These are phyloP conservation scores for Boehmeria nivea DNA, from an alignment of 306 rosid species.

Conservation along the genomic window DNA sequence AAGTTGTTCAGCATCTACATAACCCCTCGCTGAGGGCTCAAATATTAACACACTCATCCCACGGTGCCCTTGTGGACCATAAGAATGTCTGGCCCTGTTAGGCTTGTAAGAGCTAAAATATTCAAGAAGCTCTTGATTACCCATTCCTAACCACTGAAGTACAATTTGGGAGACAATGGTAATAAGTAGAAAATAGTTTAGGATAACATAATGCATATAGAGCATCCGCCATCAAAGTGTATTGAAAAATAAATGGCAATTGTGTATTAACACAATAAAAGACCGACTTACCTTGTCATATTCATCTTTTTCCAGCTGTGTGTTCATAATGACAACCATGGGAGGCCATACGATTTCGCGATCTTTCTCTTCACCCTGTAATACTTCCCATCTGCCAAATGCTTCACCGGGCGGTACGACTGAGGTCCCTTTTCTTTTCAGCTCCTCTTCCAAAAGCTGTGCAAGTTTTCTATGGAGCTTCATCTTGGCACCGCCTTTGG, in stretches of 20 bases:
- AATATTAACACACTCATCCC: slow-evolving; percentile 79
- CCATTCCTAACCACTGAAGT: slow-evolving; percentile 49
- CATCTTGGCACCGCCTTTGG: slow-evolving; percentile 71
- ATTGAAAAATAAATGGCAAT: background rate
- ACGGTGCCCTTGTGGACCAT: slow-evolving; percentile 90
- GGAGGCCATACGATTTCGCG: slow-evolving; percentile 92
- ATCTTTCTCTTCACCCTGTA: slow-evolving; percentile 56
- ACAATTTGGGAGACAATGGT: background rate
- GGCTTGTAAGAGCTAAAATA: slow-evolving; percentile 55
- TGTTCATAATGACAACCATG: slow-evolving; percentile 66
- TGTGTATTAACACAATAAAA: background rate
- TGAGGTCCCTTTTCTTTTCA: slow-evolving; percentile 60
- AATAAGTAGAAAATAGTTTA: background rate
- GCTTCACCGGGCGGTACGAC: slow-evolving; percentile 62
- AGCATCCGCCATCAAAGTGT: background rate
- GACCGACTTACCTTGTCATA: slow-evolving; percentile 49
- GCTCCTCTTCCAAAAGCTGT: slow-evolving; percentile 67
- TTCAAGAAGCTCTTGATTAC: slow-evolving; percentile 74
- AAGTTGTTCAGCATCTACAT: slow-evolving; percentile 74
- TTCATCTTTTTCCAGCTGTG: slow-evolving; percentile 64
- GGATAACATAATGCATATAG: background rate
- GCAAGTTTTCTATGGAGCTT: slow-evolving; percentile 74
- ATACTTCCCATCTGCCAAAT: slow-evolving; percentile 81
- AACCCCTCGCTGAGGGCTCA: slow-evolving; percentile 78
- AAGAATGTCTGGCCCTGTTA: slow-evolving; percentile 60